phyloP scores from a whole-genome alignment of 78 protist species.

The Cavenderia fasciculata region DNA sequence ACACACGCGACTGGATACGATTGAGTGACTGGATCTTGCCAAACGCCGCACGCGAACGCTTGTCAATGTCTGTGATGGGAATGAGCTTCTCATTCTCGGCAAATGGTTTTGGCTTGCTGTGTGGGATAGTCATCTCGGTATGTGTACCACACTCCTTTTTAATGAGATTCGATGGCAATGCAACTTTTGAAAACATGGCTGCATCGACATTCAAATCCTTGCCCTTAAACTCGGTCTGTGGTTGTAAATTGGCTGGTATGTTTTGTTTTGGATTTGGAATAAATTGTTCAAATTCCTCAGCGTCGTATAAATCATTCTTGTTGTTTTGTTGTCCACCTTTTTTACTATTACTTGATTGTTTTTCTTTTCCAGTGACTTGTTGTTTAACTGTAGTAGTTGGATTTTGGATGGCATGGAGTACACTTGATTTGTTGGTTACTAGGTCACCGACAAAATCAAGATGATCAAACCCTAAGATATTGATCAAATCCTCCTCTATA shows the following conservation, averaged over 20 bases:
- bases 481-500: conserved; percentile 44
- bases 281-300: conserved; percentile 1
- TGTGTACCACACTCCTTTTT: conserved; percentile 5
- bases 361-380: conserved; percentile 32
- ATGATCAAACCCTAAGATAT: conserved; percentile 41
- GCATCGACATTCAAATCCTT: neutral
- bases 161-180: conserved; percentile 26
- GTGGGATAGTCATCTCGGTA: conserved; percentile 11
- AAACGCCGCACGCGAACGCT: conserved; percentile 18
- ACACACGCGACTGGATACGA: conserved; percentile 80
- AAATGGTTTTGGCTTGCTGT: conserved; percentile 35
- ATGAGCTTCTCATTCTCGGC: conserved; percentile 42
- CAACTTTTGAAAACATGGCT: conserved; percentile 19
- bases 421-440: neutral
- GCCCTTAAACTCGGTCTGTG: conserved; percentile 25
- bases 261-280: neutral
- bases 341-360: neutral
- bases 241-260: neutral
- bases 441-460: conserved; percentile 31
- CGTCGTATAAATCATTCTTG: neutral
- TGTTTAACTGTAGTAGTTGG: conserved; percentile 17
- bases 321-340: neutral
- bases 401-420: neutral
- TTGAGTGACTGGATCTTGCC: conserved; percentile 44
- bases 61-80: conserved; percentile 10